Base-by-base conservation (phyloP, 2,329 filamentous ascomycete genomes). In the Pseudogymnoascus sp. region DNA sequence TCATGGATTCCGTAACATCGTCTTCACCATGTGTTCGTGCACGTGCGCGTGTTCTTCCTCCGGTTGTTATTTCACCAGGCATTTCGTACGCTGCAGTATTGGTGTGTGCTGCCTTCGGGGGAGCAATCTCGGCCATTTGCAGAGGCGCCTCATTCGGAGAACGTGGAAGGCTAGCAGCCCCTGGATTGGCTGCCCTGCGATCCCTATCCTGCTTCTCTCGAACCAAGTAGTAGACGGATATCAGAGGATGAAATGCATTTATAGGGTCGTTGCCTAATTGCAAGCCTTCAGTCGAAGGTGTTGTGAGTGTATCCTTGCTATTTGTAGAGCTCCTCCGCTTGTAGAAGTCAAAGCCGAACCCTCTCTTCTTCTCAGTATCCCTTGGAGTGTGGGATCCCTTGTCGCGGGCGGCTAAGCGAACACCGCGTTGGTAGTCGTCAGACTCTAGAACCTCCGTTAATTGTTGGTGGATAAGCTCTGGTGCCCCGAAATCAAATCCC, bases 191-290 rank as follows among this genome's bases (percentile, higher is more conserved):
- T 67, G 85, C 82, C 41, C 70, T 64, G 64, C 65, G 78, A 70
- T 97, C 92, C 36, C 91, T 86, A 59, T 95, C 91, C 66, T 91
- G 85, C 77, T 97, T 97, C 78, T 99, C 94, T 68, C 86, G 88
- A n/a, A 96, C 94, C 2, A 99, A 83, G 70, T 96, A 96, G 75
- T 99, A 99, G 12, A 99, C 88, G 1, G 94, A 97, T 6, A 97
- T 81, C 12, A 97, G 79, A 6, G 94, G 94, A 69, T 90, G 93
- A 73, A 90, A 99, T 3, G 94, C 94, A 73, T 97, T 97, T 63
- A 96, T 78, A 0, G 94, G 92, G 71, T 99, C 94, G 62, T 84
- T 84, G 9, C 92, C 92, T 35, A 93, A 78, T 67, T 91, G 86
- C 16, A 97, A 80, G 3, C 89, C 90, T 73, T 99, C 94, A 1